Evolutionary conservation across 352 stramenopile genomes (phyloP).

Genomic region (Globisporangium takayamanum): DNA sequence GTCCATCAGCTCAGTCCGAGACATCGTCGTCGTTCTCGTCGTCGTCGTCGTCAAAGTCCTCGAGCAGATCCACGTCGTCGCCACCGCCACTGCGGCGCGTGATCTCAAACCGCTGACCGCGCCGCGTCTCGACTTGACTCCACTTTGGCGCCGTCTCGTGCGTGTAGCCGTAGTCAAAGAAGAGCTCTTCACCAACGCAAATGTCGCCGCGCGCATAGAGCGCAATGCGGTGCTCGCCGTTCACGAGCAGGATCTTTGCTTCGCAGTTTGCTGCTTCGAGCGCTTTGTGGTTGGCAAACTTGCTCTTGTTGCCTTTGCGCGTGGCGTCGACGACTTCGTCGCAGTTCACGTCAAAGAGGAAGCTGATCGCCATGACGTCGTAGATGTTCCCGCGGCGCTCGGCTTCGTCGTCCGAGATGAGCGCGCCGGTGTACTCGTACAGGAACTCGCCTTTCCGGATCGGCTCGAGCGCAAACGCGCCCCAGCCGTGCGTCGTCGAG

Average conservation of each 20-base stretch:
- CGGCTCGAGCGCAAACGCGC: slow-evolving; percentile 54
- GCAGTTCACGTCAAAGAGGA: slow-evolving; percentile 91
- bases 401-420: slow-evolving; percentile 69
- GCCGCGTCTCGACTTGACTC: slow-evolving; percentile 30
- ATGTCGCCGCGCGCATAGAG: slow-evolving; percentile 89
- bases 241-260: slow-evolving; percentile 76
- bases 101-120: slow-evolving; percentile 5
- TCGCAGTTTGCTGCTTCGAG: slow-evolving; percentile 69
- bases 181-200: slow-evolving; percentile 66
- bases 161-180: slow-evolving; percentile 78
- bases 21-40: slow-evolving; percentile 5
- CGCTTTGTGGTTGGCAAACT: slow-evolving; percentile 87
- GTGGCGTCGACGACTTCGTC: slow-evolving; percentile 90
- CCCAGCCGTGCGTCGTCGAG: slow-evolving; percentile 65
- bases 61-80: slow-evolving; percentile 4
- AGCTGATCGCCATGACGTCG: slow-evolving; percentile 63
- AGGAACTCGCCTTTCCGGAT: slow-evolving; percentile 69
- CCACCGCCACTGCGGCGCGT: not conserved
- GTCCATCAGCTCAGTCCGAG: slow-evolving; percentile 5
- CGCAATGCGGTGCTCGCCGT: slow-evolving; percentile 88
- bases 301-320: slow-evolving; percentile 92
- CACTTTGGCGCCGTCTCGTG: slow-evolving; percentile 54
- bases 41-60: slow-evolving; percentile 11
- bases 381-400: slow-evolving; percentile 82
- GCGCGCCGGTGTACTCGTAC: slow-evolving; percentile 59